A percentile compares a stretch with the other conserved stretches of the same genome.
phyloP scores from a whole-genome alignment of 768 basidiomycete genomes.

The Tulasnella calospora region DNA sequence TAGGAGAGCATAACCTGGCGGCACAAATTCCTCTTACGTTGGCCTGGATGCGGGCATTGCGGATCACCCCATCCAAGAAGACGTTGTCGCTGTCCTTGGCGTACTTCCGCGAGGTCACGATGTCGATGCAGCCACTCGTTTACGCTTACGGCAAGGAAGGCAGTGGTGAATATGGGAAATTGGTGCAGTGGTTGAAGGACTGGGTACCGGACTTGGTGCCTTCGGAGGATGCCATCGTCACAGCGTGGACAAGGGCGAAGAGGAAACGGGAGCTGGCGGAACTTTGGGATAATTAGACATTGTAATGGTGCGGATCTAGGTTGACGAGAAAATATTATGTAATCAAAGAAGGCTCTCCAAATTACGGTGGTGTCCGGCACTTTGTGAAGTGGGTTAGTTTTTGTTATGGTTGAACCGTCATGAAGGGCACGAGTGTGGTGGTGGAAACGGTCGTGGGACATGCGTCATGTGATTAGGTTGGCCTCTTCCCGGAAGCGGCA shows the following conservation, averaged over 20 bases:
- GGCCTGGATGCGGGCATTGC: constrained; percentile 67
- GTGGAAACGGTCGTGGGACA: background rate
- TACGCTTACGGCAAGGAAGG: constrained; percentile 40
- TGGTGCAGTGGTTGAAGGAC: constrained; percentile 51
- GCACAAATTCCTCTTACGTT: constrained; percentile 61
- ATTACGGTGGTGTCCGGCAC: background rate
- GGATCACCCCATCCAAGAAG: constrained; percentile 47
- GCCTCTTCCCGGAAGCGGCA: background rate
- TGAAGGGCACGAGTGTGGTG: background rate
- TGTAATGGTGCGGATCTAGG: background rate
- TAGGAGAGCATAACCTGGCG: constrained; percentile 49
- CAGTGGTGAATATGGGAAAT: constrained; percentile 38
- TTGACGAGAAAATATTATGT: too few relatives aligned
- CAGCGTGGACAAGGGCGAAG: background rate
- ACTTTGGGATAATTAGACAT: background rate
- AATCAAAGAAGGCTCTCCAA: background rate
- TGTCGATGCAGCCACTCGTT: constrained; percentile 52
- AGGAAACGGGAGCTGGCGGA: constrained; percentile 5
- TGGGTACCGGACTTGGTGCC: constrained; percentile 45
- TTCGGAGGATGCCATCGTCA: background rate
- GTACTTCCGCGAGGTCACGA: constrained; percentile 66
- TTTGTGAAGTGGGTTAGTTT: background rate
- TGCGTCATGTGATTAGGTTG: background rate
- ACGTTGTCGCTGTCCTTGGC: constrained; percentile 61
- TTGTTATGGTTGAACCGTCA: background rate